Evolutionary conservation across 2,329 filamentous ascomycete genomes (phyloP).

Genomic region (Periglandula ipomoeae): DNA sequence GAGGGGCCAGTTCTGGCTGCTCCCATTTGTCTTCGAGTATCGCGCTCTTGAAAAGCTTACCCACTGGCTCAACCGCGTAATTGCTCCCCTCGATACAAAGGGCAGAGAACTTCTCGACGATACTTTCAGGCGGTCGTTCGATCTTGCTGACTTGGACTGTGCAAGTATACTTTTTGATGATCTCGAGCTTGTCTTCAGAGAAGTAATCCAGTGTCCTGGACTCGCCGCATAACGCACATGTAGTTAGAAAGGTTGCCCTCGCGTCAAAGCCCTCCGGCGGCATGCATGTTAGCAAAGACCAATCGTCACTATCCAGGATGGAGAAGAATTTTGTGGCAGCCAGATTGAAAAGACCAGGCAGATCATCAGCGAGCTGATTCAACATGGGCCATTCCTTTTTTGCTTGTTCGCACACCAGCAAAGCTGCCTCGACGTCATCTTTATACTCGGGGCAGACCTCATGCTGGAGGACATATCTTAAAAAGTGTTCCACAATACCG

Average conservation of each 20-base stretch:
- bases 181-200: slow-evolving; percentile 14
- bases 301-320: slow-evolving; percentile 19
- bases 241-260: slow-evolving; percentile 32
- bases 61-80: slow-evolving; percentile 30
- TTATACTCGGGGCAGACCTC: slow-evolving; percentile 77
- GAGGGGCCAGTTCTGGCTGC: slow-evolving; percentile 16
- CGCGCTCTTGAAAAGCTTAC: slow-evolving; percentile 35
- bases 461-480: slow-evolving; percentile 79
- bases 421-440: slow-evolving; percentile 56
- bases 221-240: slow-evolving; percentile 30
- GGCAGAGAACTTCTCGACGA: slow-evolving; percentile 34
- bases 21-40: slow-evolving; percentile 40
- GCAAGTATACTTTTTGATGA: slow-evolving; percentile 39
- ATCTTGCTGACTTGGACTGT: slow-evolving; percentile 53
- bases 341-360: slow-evolving; percentile 77
- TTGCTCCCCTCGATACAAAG: slow-evolving; percentile 25
- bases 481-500: slow-evolving; percentile 71
- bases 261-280: slow-evolving; percentile 32
- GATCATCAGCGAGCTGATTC: slow-evolving; percentile 34
- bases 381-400: slow-evolving; percentile 57
- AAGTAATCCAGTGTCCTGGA: slow-evolving; percentile 22
- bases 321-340: slow-evolving; percentile 62
- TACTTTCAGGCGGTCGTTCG: slow-evolving; percentile 31
- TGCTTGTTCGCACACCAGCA: slow-evolving; percentile 57
- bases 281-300: slow-evolving; percentile 18